A percentile compares a stretch with the other conserved stretches of the same genome.
These are phyloP conservation scores for Corchorus olitorius DNA, from an alignment of 345 rosid genomes.

Conservation along the genomic window DNA sequence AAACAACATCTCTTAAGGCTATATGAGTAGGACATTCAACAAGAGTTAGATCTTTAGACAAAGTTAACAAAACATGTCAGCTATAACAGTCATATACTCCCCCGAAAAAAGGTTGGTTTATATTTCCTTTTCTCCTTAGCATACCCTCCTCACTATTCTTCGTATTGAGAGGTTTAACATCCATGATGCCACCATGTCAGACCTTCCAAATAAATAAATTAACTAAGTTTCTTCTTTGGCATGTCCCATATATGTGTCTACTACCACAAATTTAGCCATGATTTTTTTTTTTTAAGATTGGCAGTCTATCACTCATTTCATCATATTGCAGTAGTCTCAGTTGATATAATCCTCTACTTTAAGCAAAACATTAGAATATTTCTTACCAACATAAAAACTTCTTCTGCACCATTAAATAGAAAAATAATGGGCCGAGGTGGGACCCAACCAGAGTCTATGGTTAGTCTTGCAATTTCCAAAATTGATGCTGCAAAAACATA, in stretches of 20 bases:
- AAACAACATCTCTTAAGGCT: slow-evolving; percentile 20
- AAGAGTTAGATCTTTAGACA: slow-evolving; percentile 8
- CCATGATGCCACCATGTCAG: not conserved
- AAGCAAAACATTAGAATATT: not conserved
- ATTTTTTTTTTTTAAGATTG: not conserved
- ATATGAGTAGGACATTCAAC: slow-evolving; percentile 18
- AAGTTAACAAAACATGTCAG: slow-evolving; percentile 20
- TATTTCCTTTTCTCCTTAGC: not conserved
- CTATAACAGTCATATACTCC: not conserved
- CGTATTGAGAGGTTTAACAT: not conserved
- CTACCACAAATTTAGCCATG: slow-evolving; percentile 6
- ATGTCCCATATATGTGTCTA: slow-evolving; percentile 1
- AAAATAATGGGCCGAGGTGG: slow-evolving; percentile 87
- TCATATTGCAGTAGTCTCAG: slow-evolving; percentile 3
- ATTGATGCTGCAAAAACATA: slow-evolving; percentile 70
- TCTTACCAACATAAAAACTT: slow-evolving; percentile 86
- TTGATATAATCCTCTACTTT: not conserved
- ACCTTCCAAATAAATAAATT: not conserved
- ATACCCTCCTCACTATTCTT: not conserved
- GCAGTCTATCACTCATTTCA: not conserved
- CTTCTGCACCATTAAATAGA: slow-evolving; percentile 95
- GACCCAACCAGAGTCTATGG: slow-evolving; percentile 78
- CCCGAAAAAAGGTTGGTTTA: not conserved
- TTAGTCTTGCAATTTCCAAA: slow-evolving; percentile 86
- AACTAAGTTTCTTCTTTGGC: slow-evolving; percentile 2